Evolutionary conservation across 2,329 filamentous ascomycete species (phyloP), one percentile per base, ranked within the genome.

Genomic region (Botrytis paeoniae): DNA sequence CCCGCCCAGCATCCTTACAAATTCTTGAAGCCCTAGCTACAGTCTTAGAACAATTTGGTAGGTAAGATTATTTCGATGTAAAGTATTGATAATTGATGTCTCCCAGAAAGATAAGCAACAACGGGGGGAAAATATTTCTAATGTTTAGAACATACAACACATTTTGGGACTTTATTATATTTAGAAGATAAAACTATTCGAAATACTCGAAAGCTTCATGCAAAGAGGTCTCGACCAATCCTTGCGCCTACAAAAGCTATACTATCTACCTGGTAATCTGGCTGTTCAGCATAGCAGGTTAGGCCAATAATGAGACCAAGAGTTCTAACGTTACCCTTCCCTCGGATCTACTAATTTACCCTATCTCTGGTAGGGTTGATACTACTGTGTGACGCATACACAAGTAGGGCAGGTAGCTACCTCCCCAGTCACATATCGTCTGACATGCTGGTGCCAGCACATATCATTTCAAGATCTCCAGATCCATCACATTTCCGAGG

Each of bases 341-440:
- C 64, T 66, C 32, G 45, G 32, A 54, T 39, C 37, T 20, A 51
- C 32, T 66, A 29, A 54, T 66, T 66, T 37, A n/a, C 45, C 45
- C 35, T 68, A 68, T 68, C 64, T 68, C 25, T 39, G 32, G 45
- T 10, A 66, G 43, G 37, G 37, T 66, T 29, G 43, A 20, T 66
- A 3, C 43, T 39, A 12, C 29, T 51, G 29, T 66, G 22, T 48
- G 16, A 66, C 48, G 14, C 22, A 41, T 39, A 54, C 45, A 39
- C 45, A 25, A 29, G 64, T n/a, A 68, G 22, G 32, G 43, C 45
- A 54, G 45, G 32, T 39, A 54, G 25, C 22, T 29, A 32, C 18
- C 22, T 43, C 20, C 25, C n/a, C 39, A 43, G n/a, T 43, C 61
- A 45, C n/a, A 43, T 4, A 64, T 64, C 39, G 29, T 64, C 61